Evolutionary conservation across 2,329 filamentous ascomycete species (phyloP).

Genomic region (Neophaeococcomyces aloes): DNA sequence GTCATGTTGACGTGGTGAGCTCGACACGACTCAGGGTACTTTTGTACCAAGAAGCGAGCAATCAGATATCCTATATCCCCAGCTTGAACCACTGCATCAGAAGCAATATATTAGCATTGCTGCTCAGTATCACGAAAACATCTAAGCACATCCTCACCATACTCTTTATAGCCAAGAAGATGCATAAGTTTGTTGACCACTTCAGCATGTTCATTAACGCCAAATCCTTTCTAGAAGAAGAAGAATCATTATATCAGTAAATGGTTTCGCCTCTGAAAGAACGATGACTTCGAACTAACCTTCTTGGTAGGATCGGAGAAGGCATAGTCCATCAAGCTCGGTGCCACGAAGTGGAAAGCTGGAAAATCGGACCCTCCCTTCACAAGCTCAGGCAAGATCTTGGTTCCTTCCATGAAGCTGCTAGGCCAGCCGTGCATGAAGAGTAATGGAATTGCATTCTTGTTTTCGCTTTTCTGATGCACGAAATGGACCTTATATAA

Average conservation of each 20-base stretch:
- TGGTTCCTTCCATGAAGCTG: conserved; percentile 26
- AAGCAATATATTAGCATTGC: too few relatives aligned
- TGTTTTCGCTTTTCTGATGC: conserved; percentile 7
- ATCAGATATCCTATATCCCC: too few relatives aligned
- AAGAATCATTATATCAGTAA: too few relatives aligned
- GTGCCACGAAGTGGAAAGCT: conserved; percentile 25
- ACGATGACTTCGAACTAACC: too few relatives aligned
- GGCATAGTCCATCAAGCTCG: conserved; percentile 23
- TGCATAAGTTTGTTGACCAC: conserved; percentile 18
- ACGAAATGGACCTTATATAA: too few relatives aligned
- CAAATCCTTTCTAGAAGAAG: conserved; percentile 14
- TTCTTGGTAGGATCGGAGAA: conserved; percentile 19
- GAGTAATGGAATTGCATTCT: conserved; percentile 28
- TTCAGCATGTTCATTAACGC: conserved; percentile 4
- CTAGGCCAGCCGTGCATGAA: conserved; percentile 31
- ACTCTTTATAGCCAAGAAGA: conserved; percentile 20
- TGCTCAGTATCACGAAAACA: too few relatives aligned
- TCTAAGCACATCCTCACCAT: conserved; percentile 10
- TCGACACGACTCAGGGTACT: too few relatives aligned
- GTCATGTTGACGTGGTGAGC: too few relatives aligned
- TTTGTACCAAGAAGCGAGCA: too few relatives aligned
- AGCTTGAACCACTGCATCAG: too few relatives aligned
- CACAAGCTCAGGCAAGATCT: conserved; percentile 23
- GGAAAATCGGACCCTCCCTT: conserved; percentile 12
- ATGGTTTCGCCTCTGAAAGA: too few relatives aligned